A percentile compares a stretch with the other conserved stretches of the same genome.
Evolutionary conservation across 306 rosid genomes (phyloP).

Genomic region (Lagenaria siceraria): DNA sequence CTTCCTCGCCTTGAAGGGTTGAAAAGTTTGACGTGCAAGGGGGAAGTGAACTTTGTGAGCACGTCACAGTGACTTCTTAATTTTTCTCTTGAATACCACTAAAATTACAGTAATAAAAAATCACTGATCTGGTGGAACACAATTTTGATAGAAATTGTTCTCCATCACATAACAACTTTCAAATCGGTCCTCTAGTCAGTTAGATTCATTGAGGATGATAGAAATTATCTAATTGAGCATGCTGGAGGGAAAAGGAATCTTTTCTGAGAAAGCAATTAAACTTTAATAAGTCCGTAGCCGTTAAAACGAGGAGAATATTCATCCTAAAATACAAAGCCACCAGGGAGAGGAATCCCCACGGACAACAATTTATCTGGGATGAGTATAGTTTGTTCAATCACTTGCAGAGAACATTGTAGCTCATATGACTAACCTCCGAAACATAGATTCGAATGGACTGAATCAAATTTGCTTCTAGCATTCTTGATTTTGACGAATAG

Average conservation of each 20-base stretch:
- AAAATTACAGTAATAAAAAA: background rate
- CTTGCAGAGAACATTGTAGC: too few species aligned
- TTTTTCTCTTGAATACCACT: background rate
- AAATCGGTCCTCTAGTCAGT: background rate
- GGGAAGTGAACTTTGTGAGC: background rate
- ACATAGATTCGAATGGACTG: slow-evolving; percentile 55
- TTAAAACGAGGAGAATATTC: slow-evolving; percentile 68
- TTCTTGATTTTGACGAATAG: slow-evolving; percentile 58
- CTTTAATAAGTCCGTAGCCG: slow-evolving; percentile 76
- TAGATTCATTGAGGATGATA: background rate
- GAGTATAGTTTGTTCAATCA: background rate
- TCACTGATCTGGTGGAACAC: background rate
- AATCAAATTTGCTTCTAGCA: slow-evolving; percentile 41
- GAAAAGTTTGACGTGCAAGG: background rate
- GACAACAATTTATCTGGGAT: background rate
- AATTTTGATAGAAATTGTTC: background rate
- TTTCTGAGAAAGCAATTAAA: slow-evolving; percentile 47
- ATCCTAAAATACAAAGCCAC: slow-evolving; percentile 22
- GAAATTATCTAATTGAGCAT: background rate
- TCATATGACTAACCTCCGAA: slow-evolving; percentile 18
- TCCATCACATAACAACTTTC: background rate
- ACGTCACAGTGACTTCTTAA: background rate
- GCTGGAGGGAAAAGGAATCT: slow-evolving; percentile 26
- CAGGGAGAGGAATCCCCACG: background rate
- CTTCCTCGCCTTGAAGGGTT: slow-evolving; percentile 39